Evolutionary conservation across 495 filamentous ascomycete genomes (phyloP), one percentile per base, ranked within the genome.

Genomic region (Podospora pseudoanserina): DNA sequence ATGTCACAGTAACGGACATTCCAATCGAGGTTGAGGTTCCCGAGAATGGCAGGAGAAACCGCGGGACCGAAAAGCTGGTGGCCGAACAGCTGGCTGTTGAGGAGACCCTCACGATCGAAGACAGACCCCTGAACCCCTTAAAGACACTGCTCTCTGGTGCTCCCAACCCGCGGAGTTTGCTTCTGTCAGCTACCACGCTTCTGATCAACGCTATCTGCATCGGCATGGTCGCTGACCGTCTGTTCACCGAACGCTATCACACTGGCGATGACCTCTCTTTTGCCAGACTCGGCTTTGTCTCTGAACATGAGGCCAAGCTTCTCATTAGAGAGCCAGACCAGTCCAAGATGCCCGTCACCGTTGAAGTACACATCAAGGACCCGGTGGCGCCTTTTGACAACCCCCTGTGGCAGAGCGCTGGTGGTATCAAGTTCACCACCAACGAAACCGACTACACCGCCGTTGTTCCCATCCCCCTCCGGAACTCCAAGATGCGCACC

Each of bases 371-470:
- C 63, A 70, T 84, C 67, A 81, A 83, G 71, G 79, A 85, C 68
- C 77, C 79, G 3, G 72, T 79, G 59, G 73, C 79, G 4, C 77
- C 80, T 3, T 83, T 79, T 56, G 82, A 81, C 62, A 82, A 83
- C 68, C 76, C 81, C 16, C 63, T 81, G 54, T 95, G 91, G 92
- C 86, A 87, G 66, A 79, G 85, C 58, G 90, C 85, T 39, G 90
- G 90, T 13, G 83, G 81, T 28, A 81, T 93, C 13, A 77, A 83
- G 63, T 83, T 79, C 72, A 86, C 96, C 1, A 85, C 86, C 68
- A 86, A 92, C 34, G 86, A 86, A 32, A 93, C 94, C 0, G 95
- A 99, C 74, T 97, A 86, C 73, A 97, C 94, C 1, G 81, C 84
- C 2, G 82, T 86, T 0, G 78, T 97, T 7, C 85, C 67, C 70